Evolutionary conservation across 768 basidiomycete species (phyloP), one percentile per base, ranked within the genome.

Genomic region (Trametes gibbosa): DNA sequence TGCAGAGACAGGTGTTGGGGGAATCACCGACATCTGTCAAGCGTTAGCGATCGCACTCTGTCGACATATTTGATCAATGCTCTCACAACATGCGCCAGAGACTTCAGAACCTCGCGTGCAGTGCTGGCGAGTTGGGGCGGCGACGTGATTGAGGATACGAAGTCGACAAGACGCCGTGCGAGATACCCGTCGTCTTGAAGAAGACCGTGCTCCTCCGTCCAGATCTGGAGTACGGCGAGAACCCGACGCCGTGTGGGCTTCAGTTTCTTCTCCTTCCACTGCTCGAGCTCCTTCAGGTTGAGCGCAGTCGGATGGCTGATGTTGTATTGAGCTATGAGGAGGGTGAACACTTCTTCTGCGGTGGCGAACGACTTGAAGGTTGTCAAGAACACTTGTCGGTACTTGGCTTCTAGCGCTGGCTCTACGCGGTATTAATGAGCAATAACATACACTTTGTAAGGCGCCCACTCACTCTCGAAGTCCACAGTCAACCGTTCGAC

Each of bases 341-440:
- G 73, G 29, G 89, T 85, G 63, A 93, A 85, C 2, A 95, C 72
- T 41, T 79, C 75, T 41, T 84, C 80, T 2, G 90, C 81, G 6
- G 83, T 83, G 24, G 84, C 86, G 69, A 95, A 93, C 0, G 90
- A 89, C 53, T 85, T 80, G 74, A 90, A 92, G 16, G 92, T 95
- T 72, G 84, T 85, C 45, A 95, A 77, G 75, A 96, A 95, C n/a
- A 83, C 79, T 32, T 79, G 76, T 25, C 79, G 76, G 68, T 79
- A 88, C 12, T 69, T 68, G 57, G 29, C 47, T 47, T 55, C 57
- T 29, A 53, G 61, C 2, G 51, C 25, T 1, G 61, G 55, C n/a
- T 56, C 64, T 65, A 39, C 14, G 6, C 32, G 21, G 53, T 19
- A 19, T 21, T 16, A 43, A 19, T 16, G 43, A 34, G 19, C 23